Base-by-base conservation (phyloP, 495 filamentous ascomycete species). In the Aspergillus mulundensis region DNA sequence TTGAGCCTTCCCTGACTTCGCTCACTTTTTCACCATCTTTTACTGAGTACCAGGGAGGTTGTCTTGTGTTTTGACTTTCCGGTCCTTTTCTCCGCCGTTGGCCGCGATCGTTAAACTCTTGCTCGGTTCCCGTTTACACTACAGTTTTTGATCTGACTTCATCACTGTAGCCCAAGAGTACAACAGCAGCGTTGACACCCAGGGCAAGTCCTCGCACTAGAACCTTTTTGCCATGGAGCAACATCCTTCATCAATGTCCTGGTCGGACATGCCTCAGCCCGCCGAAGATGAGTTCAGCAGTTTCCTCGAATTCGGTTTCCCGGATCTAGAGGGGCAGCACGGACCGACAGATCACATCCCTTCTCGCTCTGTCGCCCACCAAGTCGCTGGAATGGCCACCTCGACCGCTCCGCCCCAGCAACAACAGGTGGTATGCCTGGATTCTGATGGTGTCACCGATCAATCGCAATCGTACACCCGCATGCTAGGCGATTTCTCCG, bases 301-400 rank as follows among this genome's bases (percentile, higher is more conserved):
- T 52, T 79, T 81, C 54, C 74, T 82, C 55, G 77, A 81, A 53
- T 81, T 79, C 66, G 74, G 75, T 18, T 82, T 81, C 50, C 32
- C 75, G 63, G 70, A 76, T 53, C 64, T 78, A 28, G 77, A 80
- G 40, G 67, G 65, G 66, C 74, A 74, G 66, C 74, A 76, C 58
- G 69, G 66, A 58, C 66, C 70, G 63, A 56, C 62, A 46, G 65
- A 69, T 49, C 65, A 63, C 32, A 63, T 70, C 32, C 68, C 66
- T 62, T 62, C 64, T 57, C 70, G 71, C 46, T 49, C 64, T 40
- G 57, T 69, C 43, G 60, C 66, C 20, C 65, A 67, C 49, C 60
- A 70, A 57, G 61, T 65, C 49, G 61, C 64, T 51, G 56, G 69
- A 16, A 67, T 66, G 43, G 59, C 71, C n/a, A 64, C 68, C 36